Conservation (phyloP, 345 rosid species). For the Kernera saxatilis region DNA sequence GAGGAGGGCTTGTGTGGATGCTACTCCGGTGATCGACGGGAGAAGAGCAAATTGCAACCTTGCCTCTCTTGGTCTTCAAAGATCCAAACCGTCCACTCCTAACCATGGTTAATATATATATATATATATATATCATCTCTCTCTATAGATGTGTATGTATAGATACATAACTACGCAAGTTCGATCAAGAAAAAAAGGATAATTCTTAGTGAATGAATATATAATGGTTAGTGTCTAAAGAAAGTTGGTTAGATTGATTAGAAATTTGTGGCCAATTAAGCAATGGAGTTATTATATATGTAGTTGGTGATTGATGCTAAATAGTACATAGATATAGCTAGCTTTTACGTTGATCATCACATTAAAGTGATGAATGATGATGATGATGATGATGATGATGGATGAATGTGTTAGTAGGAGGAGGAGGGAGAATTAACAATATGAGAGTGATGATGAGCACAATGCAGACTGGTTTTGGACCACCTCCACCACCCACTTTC, state of each 20-base stretch:
- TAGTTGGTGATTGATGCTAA: slow-evolving; percentile 11
- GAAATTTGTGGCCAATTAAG: neutral
- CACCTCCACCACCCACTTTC: slow-evolving; percentile 65
- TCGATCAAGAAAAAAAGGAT: neutral
- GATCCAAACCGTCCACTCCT: slow-evolving; percentile 97
- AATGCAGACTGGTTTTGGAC: slow-evolving; percentile 70
- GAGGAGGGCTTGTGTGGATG: slow-evolving; percentile 86
- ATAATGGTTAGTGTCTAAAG: neutral
- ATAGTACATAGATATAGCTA: neutral
- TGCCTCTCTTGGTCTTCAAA: slow-evolving; percentile 87
- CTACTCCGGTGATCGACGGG: slow-evolving; percentile 94
- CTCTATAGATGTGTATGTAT: neutral
- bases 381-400: neutral
- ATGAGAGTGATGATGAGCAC: slow-evolving; percentile 60
- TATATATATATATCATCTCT: neutral
- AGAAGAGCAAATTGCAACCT: slow-evolving; percentile 97
- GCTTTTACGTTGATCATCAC: neutral
- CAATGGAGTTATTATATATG: neutral
- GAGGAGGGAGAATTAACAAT: slow-evolving; percentile 51
- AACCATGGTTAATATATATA: slow-evolving; percentile 67
- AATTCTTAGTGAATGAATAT: neutral
- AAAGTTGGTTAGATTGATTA: neutral
- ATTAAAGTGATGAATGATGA: neutral
- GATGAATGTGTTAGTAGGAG: slow-evolving; percentile 38
- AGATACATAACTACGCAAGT: neutral